Evolutionary conservation across 2,329 filamentous ascomycete species (phyloP), one percentile per base, ranked within the genome.

Genomic region (Trichoderma brevicompactum): DNA sequence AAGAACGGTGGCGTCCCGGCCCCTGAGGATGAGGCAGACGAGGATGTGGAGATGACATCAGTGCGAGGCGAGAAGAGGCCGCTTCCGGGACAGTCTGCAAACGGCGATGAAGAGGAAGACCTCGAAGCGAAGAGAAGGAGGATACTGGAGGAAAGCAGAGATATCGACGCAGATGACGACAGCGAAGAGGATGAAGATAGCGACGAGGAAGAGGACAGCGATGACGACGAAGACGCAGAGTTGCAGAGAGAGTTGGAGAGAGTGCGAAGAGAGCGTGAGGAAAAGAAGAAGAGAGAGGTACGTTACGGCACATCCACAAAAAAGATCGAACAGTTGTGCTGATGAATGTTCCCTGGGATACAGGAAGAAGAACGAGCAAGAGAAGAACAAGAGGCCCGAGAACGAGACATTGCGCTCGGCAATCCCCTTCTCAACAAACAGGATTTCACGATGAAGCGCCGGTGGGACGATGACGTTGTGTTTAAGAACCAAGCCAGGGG

Each of bases 401-500:
- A 97, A 78, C 85, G 88, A 69, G 92, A 97, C 72, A 96, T 98
- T 72, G 94, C 95, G 41, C 82, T 91, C 48, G 95, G 95, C 7
- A 99, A 99, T 76, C 95, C 95, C 44, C 80, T 99, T 59, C 85
- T 99, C 65, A 97, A 98, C 58, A 91, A 92, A 76, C 80, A 86
- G 19, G 93, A 97, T 71, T 98, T 96, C 76, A 93, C 89, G 66
- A 89, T 97, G 74, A 97, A 97, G 84, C 83, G 92, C 70, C 82
- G 94, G 71, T 99, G 95, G 95, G 95, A 99, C 72, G 95, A 99
- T 73, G 95, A 99, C 76, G 95, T 99, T 12, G 94, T 99, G 2
- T 99, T 99, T 81, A 98, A 97, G 82, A 99, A 99, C 78, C 95
- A 99, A 80, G 95, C 94, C 40, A 86, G 95, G 66, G 95, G 94